Conservation (phyloP, 2,329 filamentous ascomycete genomes). For the Knufia fluminis region DNA sequence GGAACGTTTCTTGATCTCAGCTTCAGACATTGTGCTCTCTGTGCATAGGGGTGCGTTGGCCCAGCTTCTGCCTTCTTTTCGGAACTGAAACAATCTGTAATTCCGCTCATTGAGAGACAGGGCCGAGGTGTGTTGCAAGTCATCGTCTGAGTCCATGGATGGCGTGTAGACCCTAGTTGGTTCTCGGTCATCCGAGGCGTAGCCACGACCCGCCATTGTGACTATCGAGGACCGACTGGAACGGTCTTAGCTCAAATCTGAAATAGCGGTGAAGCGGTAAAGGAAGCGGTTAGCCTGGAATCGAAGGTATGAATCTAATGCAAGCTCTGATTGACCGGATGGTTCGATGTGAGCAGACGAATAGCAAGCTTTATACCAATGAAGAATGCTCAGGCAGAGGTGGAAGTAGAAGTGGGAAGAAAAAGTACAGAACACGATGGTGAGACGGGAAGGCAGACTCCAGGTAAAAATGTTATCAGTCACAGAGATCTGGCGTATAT, state of each 20-base stretch:
- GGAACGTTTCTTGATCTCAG: conserved; percentile 7
- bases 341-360: background rate
- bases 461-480: conserved; percentile 9
- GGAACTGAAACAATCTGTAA: conserved; percentile 5
- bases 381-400: background rate
- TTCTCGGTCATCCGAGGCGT: conserved; percentile 2
- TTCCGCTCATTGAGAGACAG: background rate
- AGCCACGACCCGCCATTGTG: conserved; percentile 6
- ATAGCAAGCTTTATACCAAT: background rate
- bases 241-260: background rate
- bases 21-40: conserved; percentile 1
- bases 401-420: too few species aligned
- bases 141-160: conserved; percentile 6
- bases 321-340: background rate
- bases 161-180: conserved; percentile 3
- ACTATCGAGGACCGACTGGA: background rate
- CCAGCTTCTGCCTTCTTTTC: conserved; percentile 9
- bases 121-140: background rate
- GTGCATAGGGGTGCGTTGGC: background rate
- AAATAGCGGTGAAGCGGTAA: conserved; percentile 3
- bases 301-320: background rate
- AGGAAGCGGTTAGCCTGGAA: background rate
- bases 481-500: background rate
- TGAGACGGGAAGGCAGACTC: conserved; percentile 8
- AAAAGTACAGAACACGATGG: conserved; percentile 5